Evolutionary conservation across 2,329 filamentous ascomycete species (phyloP), one percentile per base, ranked within the genome.

Genomic region (Thelonectria discophora): DNA sequence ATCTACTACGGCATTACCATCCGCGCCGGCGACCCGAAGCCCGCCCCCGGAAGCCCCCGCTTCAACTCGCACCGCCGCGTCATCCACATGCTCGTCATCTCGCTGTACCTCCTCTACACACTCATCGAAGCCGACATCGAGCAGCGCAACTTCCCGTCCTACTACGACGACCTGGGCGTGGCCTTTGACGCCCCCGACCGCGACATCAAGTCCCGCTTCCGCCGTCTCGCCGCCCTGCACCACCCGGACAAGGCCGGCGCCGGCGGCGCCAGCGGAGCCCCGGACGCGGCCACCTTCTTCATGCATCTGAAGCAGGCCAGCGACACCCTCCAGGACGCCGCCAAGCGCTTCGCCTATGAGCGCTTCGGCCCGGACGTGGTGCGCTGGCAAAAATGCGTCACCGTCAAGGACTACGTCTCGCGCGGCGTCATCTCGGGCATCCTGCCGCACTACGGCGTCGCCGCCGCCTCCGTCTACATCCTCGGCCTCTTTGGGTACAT

Each of bases 71-170:
- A 98, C 80, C 90, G 93, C 62, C 90, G 91, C 60, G 86, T 88
- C 70, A 94, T 97, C 75, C 89, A 95, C 75, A 90, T 94, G 73
- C 81, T 90, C 69, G 92, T 98, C 72, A 90, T 98, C 52, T 82
- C 90, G 50, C 80, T 86, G 63, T 99, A 98, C 80, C 91, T 98
- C 39, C 79, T 90, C 66, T 97, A 97, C 82, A 97, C 93, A 48
- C 88, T 98, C 71, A 95, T 94, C 80, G 94, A 98, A 79, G 90
- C 93, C 72, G 92, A 97, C 82, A 88, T 91, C 80, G 88, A 92
- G 65, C 84, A 97, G 27, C 90, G 87, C 65, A 81, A 84, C 46
- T 81, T 83, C 1, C 88, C 90, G 17, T 89, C 92, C 76, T 97
- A 91, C 80, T 98, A 97, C 80, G 82, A 86, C 48, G 85, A 90